Conservation (phyloP, 345 rosid genomes). For the Hirschfeldia incana region DNA sequence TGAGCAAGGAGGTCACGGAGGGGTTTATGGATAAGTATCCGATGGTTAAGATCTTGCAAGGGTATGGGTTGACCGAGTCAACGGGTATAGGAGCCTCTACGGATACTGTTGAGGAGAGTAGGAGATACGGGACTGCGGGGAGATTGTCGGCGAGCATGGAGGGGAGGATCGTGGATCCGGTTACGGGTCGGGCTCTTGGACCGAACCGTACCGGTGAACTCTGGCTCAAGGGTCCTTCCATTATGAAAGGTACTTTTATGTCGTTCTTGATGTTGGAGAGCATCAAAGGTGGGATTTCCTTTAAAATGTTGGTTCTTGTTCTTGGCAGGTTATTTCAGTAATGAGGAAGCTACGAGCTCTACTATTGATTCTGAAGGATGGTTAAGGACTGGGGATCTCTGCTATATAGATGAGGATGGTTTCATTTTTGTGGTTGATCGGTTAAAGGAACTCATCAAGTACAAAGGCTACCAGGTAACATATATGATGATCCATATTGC, state of each 20-base stretch:
- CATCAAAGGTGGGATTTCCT: background rate
- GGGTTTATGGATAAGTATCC: slow-evolving; percentile 69
- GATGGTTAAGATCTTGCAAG: slow-evolving; percentile 59
- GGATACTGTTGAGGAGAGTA: slow-evolving; percentile 64
- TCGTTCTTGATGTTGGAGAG: background rate
- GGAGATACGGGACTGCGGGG: slow-evolving; percentile 78
- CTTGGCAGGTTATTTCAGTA: slow-evolving; percentile 70
- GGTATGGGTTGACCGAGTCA: slow-evolving; percentile 84
- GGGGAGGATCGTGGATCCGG: slow-evolving; percentile 75
- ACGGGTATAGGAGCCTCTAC: slow-evolving; percentile 71
- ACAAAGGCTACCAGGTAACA: slow-evolving; percentile 88
- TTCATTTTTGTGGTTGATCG: slow-evolving; percentile 83
- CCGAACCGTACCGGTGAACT: slow-evolving; percentile 78
- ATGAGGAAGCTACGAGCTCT: slow-evolving; percentile 71
- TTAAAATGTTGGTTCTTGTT: background rate
- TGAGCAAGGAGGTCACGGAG: slow-evolving; percentile 73
- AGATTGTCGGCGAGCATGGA: slow-evolving; percentile 63
- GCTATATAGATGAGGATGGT: slow-evolving; percentile 85
- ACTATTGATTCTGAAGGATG: slow-evolving; percentile 85
- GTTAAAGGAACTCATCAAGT: slow-evolving; percentile 89
- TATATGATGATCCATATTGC: background rate
- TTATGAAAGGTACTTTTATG: slow-evolving; percentile 41
- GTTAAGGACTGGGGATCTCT: slow-evolving; percentile 94
- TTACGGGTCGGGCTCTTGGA: slow-evolving; percentile 45
- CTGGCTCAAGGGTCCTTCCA: slow-evolving; percentile 58